Conservation (phyloP, 306 rosid genomes). For the Prosopis cineraria region DNA sequence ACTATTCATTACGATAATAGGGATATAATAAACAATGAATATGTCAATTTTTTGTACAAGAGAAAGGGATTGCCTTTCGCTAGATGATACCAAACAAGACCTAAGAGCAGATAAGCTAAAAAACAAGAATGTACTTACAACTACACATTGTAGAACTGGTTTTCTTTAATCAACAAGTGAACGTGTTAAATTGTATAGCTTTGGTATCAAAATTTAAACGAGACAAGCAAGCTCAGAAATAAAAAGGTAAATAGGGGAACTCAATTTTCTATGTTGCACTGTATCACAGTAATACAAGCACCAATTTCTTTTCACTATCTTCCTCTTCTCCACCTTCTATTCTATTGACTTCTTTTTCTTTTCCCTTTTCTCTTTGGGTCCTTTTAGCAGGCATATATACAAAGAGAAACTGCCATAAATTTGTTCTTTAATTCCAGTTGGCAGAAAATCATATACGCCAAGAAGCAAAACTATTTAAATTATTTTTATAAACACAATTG, state of each 20-base stretch:
- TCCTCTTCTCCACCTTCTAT: constrained; percentile 12
- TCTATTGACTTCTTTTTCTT: constrained; percentile 6
- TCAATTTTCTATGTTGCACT: not conserved
- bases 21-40: too few relatives aligned
- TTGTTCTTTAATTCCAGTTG: not conserved
- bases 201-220: not conserved
- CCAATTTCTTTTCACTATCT: constrained; percentile 11
- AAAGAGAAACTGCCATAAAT: constrained; percentile 5
- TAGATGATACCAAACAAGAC: too few relatives aligned
- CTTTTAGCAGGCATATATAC: not conserved
- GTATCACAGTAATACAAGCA: not conserved
- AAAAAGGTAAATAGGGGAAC: not conserved
- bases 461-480: constrained; percentile 7
- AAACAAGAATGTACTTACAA: not conserved
- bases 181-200: not conserved
- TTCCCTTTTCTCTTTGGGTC: not conserved
- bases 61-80: too few relatives aligned
- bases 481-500: not conserved
- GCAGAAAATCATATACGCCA: constrained; percentile 16
- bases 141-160: not conserved
- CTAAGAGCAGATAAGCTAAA: too few relatives aligned
- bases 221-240: not conserved
- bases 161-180: not conserved
- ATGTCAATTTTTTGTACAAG: too few relatives aligned
- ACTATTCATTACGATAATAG: too few relatives aligned